These are phyloP conservation scores for Prunus mira DNA, from an alignment of 306 rosid species.

Conservation along the genomic window DNA sequence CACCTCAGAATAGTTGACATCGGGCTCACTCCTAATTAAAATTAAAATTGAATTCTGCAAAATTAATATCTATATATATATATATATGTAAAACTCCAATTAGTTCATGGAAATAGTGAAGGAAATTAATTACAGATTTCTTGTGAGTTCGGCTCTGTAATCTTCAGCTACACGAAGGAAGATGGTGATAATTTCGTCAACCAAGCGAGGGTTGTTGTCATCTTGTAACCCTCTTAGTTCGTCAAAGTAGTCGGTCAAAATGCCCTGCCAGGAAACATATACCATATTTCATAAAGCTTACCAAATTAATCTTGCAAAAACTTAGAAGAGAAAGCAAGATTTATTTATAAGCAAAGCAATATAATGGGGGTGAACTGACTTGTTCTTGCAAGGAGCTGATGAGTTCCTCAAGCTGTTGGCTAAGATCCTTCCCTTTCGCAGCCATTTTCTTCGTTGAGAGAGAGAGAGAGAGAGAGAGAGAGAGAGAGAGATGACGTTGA, in stretches of 20 bases:
- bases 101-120: neutral
- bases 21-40: neutral
- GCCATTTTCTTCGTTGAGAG: conserved; percentile 3
- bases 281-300: too few relatives aligned
- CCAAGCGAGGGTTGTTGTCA: neutral
- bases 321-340: neutral
- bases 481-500: neutral
- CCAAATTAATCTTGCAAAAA: too few relatives aligned
- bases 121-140: neutral
- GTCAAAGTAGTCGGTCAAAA: neutral
- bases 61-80: too few relatives aligned
- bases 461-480: neutral
- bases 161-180: neutral
- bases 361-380: neutral
- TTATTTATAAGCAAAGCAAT: too few relatives aligned
- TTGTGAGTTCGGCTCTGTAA: neutral
- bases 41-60: too few relatives aligned
- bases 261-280: neutral
- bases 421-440: neutral
- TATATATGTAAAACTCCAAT: too few relatives aligned
- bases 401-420: conserved; percentile 5
- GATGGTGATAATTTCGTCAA: neutral
- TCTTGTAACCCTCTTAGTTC: conserved; percentile 1
- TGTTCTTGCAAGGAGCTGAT: neutral
- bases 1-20: neutral